These are phyloP conservation scores for Salix udensis DNA, from an alignment of 345 rosid genomes.

Conservation along the genomic window DNA sequence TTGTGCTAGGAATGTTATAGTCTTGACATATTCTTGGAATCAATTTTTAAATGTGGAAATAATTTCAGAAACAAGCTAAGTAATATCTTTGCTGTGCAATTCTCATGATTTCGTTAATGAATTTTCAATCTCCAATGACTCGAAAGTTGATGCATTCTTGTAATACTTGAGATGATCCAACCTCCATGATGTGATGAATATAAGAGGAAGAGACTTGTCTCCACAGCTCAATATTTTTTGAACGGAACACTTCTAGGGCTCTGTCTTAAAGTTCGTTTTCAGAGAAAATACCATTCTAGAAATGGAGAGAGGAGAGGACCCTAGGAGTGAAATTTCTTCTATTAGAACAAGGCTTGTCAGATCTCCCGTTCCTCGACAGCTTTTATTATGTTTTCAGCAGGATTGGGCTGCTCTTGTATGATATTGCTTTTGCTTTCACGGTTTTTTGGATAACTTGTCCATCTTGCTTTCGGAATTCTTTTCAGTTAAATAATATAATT, in stretches of 20 bases:
- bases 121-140: neutral
- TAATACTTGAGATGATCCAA: neutral
- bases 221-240: neutral
- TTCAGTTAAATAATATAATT: neutral
- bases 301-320: neutral
- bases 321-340: neutral
- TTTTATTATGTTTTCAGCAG: neutral
- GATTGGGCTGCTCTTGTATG: neutral
- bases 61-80: neutral
- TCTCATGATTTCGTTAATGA: neutral
- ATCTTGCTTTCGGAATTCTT: neutral
- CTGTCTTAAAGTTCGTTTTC: neutral
- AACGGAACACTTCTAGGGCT: neutral
- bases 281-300: neutral
- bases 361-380: too few species aligned
- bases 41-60: neutral
- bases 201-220: neutral
- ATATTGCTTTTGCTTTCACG: neutral
- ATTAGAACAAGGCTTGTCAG: too few species aligned
- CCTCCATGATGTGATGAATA: neutral
- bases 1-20: neutral
- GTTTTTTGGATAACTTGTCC: neutral
- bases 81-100: neutral
- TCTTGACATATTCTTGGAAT: neutral
- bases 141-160: neutral